Evolutionary conservation across 768 basidiomycete species (phyloP).

Genomic region (Suillus subluteus): DNA sequence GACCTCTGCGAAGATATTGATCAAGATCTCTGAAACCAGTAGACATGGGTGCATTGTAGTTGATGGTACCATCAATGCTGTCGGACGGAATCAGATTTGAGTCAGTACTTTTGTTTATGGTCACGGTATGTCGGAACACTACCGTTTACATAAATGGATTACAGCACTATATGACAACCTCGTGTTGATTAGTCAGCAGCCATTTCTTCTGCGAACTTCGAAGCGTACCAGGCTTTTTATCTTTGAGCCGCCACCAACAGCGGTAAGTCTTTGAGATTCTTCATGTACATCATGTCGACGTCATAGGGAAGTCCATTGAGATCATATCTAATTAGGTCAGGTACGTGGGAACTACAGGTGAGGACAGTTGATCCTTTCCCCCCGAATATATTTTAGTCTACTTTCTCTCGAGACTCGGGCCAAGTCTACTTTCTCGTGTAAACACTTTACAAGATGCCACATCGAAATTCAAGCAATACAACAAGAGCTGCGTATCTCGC

Average conservation of each 20-base stretch:
- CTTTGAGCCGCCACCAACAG: not conserved
- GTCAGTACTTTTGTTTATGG: too few species aligned
- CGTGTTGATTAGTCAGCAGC: conserved; percentile 2
- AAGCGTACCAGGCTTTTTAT: not conserved
- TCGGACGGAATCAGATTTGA: not conserved
- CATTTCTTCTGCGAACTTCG: not conserved
- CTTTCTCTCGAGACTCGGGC: too few species aligned
- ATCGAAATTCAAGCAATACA: not conserved
- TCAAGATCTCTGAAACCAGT: conserved; percentile 5
- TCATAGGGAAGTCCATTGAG: not conserved
- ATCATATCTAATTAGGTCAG: too few species aligned
- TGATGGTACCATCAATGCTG: not conserved
- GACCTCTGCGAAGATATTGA: conserved; percentile 11
- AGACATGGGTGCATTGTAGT: conserved; percentile 7
- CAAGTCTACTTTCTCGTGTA: too few species aligned
- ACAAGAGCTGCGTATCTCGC: not conserved
- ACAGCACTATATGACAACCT: not conserved
- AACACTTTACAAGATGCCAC: too few species aligned
- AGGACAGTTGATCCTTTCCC: too few species aligned
- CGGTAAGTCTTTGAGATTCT: not conserved
- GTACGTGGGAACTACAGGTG: too few species aligned
- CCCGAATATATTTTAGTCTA: too few species aligned
- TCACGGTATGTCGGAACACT: too few species aligned
- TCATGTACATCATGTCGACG: not conserved
- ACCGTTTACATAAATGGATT: too few species aligned